Conservation (phyloP, 139 green algal species). For the Tetradesmus obliquus region DNA sequence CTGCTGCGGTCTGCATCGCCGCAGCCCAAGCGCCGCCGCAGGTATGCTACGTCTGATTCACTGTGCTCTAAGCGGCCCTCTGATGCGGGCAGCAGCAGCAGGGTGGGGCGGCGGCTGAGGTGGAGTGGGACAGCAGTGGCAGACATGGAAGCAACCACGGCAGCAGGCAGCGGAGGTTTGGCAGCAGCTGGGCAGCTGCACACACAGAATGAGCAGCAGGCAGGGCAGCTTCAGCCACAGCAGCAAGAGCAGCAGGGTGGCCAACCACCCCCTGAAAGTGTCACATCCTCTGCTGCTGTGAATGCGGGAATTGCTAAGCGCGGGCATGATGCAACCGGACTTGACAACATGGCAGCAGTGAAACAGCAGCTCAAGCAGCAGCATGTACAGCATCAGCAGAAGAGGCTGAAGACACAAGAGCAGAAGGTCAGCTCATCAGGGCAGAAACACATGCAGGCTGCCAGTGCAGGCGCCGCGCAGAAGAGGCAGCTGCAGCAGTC, state of each 20-base stretch:
- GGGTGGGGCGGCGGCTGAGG: not conserved
- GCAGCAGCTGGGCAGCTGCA: not conserved
- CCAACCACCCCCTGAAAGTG: not conserved
- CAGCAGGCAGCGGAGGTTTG: not conserved
- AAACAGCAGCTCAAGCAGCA: not conserved
- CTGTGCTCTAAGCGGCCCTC: not conserved
- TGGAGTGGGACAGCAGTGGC: not conserved
- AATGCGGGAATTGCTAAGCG: no score
- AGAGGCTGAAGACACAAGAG: not conserved
- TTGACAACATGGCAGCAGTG: not conserved
- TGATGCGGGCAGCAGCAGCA: not conserved
- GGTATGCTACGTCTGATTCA: not conserved
- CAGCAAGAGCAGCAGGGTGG: not conserved
- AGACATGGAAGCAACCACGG: not conserved
- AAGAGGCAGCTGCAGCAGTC: conserved; percentile 14
- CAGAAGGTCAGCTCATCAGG: not conserved
- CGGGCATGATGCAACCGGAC: no score
- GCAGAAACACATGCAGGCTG: not conserved
- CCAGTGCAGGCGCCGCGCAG: not conserved
- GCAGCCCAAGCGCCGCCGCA: not conserved
- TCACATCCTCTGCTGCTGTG: no score
- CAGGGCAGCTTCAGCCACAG: not conserved
- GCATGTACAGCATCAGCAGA: not conserved
- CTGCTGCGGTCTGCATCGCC: conserved; percentile 19
- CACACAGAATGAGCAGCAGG: not conserved